Evolutionary conservation across 495 filamentous ascomycete genomes (phyloP), one percentile per base, ranked within the genome.

Genomic region (Xylaria sp.): DNA sequence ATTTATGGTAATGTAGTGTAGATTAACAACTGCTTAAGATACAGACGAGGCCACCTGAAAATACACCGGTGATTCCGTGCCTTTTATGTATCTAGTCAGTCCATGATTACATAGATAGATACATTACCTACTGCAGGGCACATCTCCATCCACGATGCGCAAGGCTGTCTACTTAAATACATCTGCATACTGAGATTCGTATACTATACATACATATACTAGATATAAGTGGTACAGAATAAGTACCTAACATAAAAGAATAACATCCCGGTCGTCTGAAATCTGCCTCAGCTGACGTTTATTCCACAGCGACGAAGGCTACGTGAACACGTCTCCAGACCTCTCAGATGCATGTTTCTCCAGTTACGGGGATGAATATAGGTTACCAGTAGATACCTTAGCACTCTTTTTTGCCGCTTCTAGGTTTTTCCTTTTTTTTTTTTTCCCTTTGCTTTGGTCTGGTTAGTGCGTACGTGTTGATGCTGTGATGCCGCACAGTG

Each of bases 401-500:
- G 35, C 8, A 41, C 12, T 6, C 17, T 50, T 21, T 24, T 50
- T 21, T n/a, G n/a, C n/a, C n/a, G n/a, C n/a, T n/a, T n/a, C n/a
- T n/a, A n/a, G n/a, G n/a, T n/a, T n/a, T n/a, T n/a, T n/a, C n/a
- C n/a, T n/a, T n/a, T n/a, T n/a, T n/a, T n/a, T n/a, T n/a, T n/a
- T n/a, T n/a, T n/a, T n/a, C n/a, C n/a, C n/a, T n/a, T n/a, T n/a
- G n/a, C n/a, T n/a, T n/a, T n/a, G n/a, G n/a, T n/a, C 52, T 31
- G 11, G 26, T 31, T 37, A 37, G 26, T 35, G 15, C 24, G 29
- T 35, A 59, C 57, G 57, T 37, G 57, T 59, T 12, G 57, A 35
- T 37, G 57, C 33, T 5, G 33, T 59, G 57, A 59, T 59, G n/a
- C 4, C 26, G 57, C 29, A 59, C 57, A 59, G 57, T 59, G 57